Base-by-base conservation (phyloP, 164 flowering plant genomes). In the Piper longum region DNA sequence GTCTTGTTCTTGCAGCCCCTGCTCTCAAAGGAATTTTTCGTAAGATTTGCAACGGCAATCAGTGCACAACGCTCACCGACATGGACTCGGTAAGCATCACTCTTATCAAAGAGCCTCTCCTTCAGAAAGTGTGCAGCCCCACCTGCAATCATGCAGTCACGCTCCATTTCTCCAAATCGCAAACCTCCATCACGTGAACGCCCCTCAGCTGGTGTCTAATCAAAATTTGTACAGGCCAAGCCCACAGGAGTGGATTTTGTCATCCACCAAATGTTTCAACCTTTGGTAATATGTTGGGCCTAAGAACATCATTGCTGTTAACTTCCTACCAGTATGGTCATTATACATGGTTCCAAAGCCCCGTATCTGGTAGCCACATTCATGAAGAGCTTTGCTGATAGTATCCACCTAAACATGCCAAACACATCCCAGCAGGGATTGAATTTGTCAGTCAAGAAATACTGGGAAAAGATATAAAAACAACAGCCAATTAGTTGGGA, bases 191-290 rank as follows among this genome's bases (percentile, higher is more conserved):
- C 97, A 71, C 96, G 95, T 2, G 97, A 88, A 43, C 96, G 87
- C 7, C 98, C 97, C 68, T 93, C 97, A 36, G 98, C 91, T 56
- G 97, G 97, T 92, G 98, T 77, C 98, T 80, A 3, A 97, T 92
- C 17, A 92, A 89, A 60, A 92, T 92, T 72, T 89, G 97, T 41
- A 89, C 97, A 36, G 97, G 0, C 98, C 97, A 4, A 96, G 72
- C 7, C 95, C 98, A 60, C 97, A 93, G 3, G 98, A 89, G 70
- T 92, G 97, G 67, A 92, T 92, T 79, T 92, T 92, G 72, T 92
- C 97, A 63, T 92, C 96, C 60, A 92, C 98, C 98, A 92, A 89
- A 45, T 89, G 98, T 81, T 92, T 92, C 73, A 92, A 70, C 65
- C 98, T 76, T 56, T 92, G 98, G 75, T 89, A 92, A 71, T 92